Conservation (phyloP, 2,329 filamentous ascomycete genomes). For the Calonectria pauciramosa region DNA sequence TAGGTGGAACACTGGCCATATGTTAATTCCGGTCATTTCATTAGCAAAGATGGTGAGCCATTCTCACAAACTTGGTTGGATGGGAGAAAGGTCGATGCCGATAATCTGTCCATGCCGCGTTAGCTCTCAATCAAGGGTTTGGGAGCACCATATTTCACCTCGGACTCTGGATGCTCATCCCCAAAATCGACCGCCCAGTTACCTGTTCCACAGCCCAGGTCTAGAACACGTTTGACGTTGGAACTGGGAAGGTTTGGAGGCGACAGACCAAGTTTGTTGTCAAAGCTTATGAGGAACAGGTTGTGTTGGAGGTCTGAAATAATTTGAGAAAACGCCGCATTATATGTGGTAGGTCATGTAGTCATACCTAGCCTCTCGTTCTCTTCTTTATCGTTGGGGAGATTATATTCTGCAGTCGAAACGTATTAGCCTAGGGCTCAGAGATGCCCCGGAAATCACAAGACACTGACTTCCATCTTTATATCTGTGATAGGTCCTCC, state of each 20-base stretch:
- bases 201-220: conserved; percentile 3
- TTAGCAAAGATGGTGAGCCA: rapidly evolving
- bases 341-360: too few species aligned
- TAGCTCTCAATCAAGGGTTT: background rate
- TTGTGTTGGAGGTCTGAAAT: background rate
- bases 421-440: background rate
- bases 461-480: conserved; percentile 21
- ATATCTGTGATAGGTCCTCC: conserved; percentile 17
- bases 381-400: conserved; percentile 2
- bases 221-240: background rate
- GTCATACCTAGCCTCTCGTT: conserved; percentile 1
- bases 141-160: background rate
- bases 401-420: background rate
- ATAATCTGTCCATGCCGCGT: background rate
- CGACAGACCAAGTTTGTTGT: background rate
- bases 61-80: background rate
- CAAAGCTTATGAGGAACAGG: background rate
- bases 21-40: background rate
- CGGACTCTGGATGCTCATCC: conserved; percentile 3
- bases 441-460: background rate
- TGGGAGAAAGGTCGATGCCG: background rate
- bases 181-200: conserved; percentile 6
- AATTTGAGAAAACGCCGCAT: background rate
- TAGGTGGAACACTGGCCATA: background rate
- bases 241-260: background rate